Base-by-base conservation (phyloP, 208 protist genomes). In the Phytomonas sp. region DNA sequence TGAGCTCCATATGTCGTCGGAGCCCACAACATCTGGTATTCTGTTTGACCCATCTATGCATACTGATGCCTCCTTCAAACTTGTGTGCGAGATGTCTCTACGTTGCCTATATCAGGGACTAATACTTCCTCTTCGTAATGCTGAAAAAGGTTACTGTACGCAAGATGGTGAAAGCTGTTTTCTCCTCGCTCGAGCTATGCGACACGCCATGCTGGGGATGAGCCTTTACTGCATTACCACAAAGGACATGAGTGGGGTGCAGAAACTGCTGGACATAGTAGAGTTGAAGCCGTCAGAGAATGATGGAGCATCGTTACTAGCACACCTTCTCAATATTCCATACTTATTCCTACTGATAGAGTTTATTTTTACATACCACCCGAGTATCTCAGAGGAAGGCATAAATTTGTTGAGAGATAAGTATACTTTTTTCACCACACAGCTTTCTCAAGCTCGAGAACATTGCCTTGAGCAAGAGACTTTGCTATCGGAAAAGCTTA, bases 301-400 rank as follows among this genome's bases (percentile, higher is more conserved):
- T 3, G 40, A 49, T 66, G 34, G 31, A 5, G 30, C 19, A 61
- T 12, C 6, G 19, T 32, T 4, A 36, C 37, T 1, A 4, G 60
- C 19, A 26, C 40, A 6, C 29, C 66, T 3, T 63, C 70, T 93
- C 26, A 60, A 88, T 19, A 68, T 79, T 19, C 84, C 87, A 37
- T 93, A 89, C 63, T 59, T 72, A 11, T 87, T 71, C 29, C 74
- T 87, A n/a, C 67, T 93, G 67, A 56, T 93, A 0, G 84, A 89
- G 71, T 88, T 90, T 63, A 71, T 88, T 30, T 81, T 79, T 32
- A n/a, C 67, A 5, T 80, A 76, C 29, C 59, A 75, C 61, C 63
- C 73, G 6, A 69, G 19, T 49, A 49, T 3, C 14, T 12, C 12
- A 49, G 40, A 49, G 34, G 34, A 49, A 12, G 40, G 40, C 40